These are phyloP conservation scores for Gentiana macrophylla DNA, from an alignment of 257 asterid species.

Conservation along the genomic window DNA sequence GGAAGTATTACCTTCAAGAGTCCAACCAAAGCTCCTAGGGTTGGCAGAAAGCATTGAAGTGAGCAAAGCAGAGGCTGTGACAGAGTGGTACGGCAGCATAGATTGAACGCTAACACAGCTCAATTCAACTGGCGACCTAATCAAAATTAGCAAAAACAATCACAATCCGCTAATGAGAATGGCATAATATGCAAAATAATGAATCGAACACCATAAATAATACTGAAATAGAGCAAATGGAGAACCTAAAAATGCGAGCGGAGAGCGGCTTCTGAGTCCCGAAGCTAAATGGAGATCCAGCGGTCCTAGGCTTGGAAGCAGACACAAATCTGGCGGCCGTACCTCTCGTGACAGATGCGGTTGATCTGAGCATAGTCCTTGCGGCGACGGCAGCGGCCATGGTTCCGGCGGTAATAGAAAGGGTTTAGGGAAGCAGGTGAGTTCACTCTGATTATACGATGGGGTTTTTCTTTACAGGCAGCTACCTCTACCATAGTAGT, in stretches of 20 bases:
- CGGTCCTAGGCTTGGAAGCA: conserved; percentile 36
- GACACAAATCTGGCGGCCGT: conserved; percentile 36
- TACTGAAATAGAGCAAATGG: conserved; percentile 1
- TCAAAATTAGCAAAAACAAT: no score
- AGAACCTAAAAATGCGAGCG: conserved; percentile 70
- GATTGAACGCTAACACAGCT: conserved; percentile 35
- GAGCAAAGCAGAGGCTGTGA: conserved; percentile 81
- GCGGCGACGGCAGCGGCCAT: conserved; percentile 75
- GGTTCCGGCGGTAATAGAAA: conserved; percentile 12
- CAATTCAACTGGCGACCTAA: conserved; percentile 76
- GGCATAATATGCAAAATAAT: no score
- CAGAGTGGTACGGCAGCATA: conserved; percentile 85
- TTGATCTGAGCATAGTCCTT: conserved; percentile 55
- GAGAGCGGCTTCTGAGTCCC: conserved; percentile 50
- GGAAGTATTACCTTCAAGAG: conserved; percentile 52
- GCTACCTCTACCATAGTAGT: no score
- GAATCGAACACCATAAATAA: not conserved
- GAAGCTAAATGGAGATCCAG: conserved; percentile 52
- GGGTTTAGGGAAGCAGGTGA: no score
- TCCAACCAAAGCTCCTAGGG: conserved; percentile 68
- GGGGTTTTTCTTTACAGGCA: no score
- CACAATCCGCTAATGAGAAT: no score
- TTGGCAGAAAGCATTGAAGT: conserved; percentile 84
- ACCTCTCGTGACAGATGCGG: conserved; percentile 31
- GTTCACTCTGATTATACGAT: no score